Conservation (phyloP, 257 asterid species). For the Solanum raphanifolium region DNA sequence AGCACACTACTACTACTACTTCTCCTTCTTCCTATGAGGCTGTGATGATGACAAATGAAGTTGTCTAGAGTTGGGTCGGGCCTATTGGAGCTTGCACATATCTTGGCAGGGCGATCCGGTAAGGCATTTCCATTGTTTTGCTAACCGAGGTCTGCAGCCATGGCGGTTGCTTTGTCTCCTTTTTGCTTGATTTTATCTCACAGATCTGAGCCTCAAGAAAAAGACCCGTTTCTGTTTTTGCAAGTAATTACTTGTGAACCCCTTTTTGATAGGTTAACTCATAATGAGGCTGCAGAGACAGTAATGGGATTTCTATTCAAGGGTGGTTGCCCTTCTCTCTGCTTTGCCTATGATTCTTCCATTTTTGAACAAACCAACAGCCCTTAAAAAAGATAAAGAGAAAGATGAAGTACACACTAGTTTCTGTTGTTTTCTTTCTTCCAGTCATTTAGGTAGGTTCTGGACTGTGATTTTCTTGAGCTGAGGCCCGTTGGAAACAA, state of each 20-base stretch:
- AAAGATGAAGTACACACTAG: neutral
- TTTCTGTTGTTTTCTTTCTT: neutral
- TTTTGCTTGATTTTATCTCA: neutral
- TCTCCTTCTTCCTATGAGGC: neutral
- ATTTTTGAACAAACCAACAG: constrained; percentile 1
- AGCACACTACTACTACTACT: neutral
- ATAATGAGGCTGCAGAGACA: neutral
- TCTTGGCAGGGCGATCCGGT: neutral
- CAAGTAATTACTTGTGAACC: neutral
- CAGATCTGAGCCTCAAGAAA: neutral
- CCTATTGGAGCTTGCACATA: neutral
- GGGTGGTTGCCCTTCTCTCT: constrained; percentile 51
- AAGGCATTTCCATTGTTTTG: neutral
- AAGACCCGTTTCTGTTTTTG: neutral
- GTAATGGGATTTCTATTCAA: constrained; percentile 11
- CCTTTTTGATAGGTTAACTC: neutral
- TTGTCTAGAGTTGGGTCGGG: neutral
- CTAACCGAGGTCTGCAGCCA: neutral
- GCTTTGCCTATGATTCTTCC: constrained; percentile 14
- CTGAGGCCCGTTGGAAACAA: neutral
- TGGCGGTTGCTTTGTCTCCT: neutral
- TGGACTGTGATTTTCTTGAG: neutral
- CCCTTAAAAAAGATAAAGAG: neutral
- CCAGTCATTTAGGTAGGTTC: neutral
- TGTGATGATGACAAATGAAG: neutral